Conservation (phyloP, 352 stramenopile genomes). For the Phytophthora hybrid region DNA sequence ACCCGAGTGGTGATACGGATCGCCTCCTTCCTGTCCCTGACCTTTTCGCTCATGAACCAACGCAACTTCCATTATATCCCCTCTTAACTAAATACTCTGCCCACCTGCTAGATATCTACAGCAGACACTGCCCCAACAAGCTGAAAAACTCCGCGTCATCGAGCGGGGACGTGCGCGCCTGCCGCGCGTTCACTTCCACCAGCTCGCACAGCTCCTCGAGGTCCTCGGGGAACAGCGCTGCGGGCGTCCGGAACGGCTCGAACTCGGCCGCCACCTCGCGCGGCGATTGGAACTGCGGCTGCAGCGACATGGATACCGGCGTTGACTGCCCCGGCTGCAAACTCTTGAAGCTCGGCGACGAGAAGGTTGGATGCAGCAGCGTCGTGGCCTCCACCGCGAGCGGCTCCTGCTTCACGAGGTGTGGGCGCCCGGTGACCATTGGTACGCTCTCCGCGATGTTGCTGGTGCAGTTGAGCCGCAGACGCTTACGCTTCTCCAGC, state of each 20-base stretch:
- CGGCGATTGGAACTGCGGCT: slow-evolving; percentile 26
- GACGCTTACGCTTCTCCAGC: slow-evolving; percentile 50
- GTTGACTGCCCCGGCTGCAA: slow-evolving; percentile 4
- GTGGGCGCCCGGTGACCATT: neutral
- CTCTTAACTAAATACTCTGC: slow-evolving; percentile 15
- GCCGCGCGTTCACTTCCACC: slow-evolving; percentile 36
- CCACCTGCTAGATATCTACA: neutral
- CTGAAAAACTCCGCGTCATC: slow-evolving; percentile 5
- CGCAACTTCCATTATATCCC: slow-evolving; percentile 1
- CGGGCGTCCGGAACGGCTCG: slow-evolving; percentile 47
- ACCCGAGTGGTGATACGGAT: too few species aligned
- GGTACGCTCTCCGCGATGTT: slow-evolving; percentile 5
- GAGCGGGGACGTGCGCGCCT: slow-evolving; percentile 1
- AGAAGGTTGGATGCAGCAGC: slow-evolving; percentile 15
- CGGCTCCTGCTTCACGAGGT: slow-evolving; percentile 12
- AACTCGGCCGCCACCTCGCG: slow-evolving; percentile 35
- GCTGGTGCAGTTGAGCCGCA: slow-evolving; percentile 28
- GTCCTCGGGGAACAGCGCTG: slow-evolving; percentile 47
- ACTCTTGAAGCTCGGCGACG: slow-evolving; percentile 10
- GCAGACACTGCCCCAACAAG: slow-evolving; percentile 8
- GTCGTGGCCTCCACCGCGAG: neutral
- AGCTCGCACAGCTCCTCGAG: slow-evolving; percentile 50
- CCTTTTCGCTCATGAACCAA: too few species aligned
- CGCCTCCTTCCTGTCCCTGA: too few species aligned
- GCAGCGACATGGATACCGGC: neutral